Percentiles rank a stretch among this genome's conserved stretches.
These are phyloP conservation scores for Phytophthora fragariae DNA, from an alignment of 352 stramenopile genomes.

Conservation along the genomic window DNA sequence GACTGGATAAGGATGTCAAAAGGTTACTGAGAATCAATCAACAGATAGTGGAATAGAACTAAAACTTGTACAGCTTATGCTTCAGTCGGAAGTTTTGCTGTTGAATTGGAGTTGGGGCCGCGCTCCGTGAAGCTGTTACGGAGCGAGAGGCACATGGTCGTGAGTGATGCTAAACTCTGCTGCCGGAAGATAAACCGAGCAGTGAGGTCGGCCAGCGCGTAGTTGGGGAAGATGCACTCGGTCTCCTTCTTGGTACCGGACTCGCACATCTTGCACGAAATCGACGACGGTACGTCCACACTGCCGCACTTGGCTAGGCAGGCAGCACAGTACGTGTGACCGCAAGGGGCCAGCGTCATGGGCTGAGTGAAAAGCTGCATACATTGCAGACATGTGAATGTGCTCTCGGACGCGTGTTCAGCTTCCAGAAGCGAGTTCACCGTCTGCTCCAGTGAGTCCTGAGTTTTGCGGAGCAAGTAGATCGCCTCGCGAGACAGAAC, in stretches of 20 bases:
- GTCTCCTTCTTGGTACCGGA: slow-evolving; percentile 30
- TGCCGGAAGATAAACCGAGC: slow-evolving; percentile 80
- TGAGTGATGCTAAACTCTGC: slow-evolving; percentile 69
- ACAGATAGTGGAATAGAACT: background rate
- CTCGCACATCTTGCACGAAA: slow-evolving; percentile 66
- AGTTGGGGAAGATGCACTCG: slow-evolving; percentile 72
- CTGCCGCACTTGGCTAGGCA: slow-evolving; percentile 59
- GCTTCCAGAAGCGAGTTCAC: slow-evolving; percentile 73
- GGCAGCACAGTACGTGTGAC: slow-evolving; percentile 73
- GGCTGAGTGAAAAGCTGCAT: slow-evolving; percentile 71
- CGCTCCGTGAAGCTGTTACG: slow-evolving; percentile 64
- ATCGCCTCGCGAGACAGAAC: slow-evolving; percentile 63
- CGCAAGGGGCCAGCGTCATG: slow-evolving; percentile 74
- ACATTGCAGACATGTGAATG: slow-evolving; percentile 80
- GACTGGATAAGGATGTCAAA: slow-evolving; percentile 44
- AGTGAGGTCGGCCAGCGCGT: slow-evolving; percentile 73
- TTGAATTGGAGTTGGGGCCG: slow-evolving; percentile 19
- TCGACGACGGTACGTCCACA: slow-evolving; percentile 46
- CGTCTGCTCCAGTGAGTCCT: slow-evolving; percentile 74
- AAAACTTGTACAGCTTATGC: background rate
- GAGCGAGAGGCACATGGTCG: slow-evolving; percentile 75
- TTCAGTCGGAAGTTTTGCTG: slow-evolving; percentile 18
- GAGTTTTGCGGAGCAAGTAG: slow-evolving; percentile 59
- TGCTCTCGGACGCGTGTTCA: slow-evolving; percentile 75
- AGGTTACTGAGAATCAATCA: background rate